These are phyloP conservation scores for Acanthamoeba culbertsoni DNA, from an alignment of 208 protist genomes.

Conservation along the genomic window DNA sequence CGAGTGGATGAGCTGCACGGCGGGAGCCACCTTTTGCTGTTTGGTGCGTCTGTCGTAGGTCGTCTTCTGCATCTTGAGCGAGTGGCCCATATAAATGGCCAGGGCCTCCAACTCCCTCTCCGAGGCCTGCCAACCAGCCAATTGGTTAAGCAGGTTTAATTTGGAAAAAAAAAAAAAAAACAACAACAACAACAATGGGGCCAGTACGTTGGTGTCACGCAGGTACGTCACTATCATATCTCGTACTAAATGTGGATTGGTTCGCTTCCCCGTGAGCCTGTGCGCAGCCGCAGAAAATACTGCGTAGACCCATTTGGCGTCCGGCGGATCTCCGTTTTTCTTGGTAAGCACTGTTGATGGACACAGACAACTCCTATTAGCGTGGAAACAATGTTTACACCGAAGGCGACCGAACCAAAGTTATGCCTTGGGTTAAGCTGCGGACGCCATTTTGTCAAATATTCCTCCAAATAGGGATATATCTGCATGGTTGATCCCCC, in stretches of 20 bases:
- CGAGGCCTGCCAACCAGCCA: too few species aligned
- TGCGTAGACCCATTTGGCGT: constrained; percentile 21
- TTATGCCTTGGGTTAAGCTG: constrained; percentile 42
- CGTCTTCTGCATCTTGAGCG: constrained; percentile 27
- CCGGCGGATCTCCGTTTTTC: background rate
- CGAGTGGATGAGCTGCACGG: constrained; percentile 3
- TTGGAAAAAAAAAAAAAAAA: background rate
- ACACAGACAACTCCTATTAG: background rate
- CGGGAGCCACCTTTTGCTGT: constrained; percentile 32
- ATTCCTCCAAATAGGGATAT: background rate
- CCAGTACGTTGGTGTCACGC: background rate
- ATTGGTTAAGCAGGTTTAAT: too few species aligned
- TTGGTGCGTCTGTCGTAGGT: constrained; percentile 10
- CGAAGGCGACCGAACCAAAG: background rate
- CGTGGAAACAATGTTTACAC: background rate
- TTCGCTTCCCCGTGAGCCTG: constrained; percentile 25
- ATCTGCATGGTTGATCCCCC: too few species aligned
- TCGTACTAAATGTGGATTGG: constrained; percentile 1
- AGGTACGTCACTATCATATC: constrained; percentile 56
- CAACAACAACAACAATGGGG: background rate
- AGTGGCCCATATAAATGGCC: constrained; percentile 43
- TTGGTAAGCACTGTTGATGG: background rate
- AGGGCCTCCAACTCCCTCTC: constrained; percentile 38
- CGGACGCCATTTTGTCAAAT: background rate
- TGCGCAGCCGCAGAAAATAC: constrained; percentile 7